phyloP scores from a whole-genome alignment of 768 basidiomycete genomes.

The Termitomyces titanicus region DNA sequence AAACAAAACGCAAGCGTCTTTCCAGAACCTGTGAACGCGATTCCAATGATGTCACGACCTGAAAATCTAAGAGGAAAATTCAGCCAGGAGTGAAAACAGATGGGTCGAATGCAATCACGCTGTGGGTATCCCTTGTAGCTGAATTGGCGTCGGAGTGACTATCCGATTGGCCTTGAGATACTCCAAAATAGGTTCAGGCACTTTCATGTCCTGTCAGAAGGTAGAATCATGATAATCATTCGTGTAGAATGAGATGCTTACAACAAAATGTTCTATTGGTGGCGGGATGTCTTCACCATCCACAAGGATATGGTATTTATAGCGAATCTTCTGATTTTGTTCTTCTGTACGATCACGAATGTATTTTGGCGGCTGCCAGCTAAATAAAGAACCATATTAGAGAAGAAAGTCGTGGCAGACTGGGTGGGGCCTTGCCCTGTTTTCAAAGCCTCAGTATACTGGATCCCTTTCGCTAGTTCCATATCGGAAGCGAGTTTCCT shows the following conservation, averaged over 20 bases:
- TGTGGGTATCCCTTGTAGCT: slow-evolving; percentile 93
- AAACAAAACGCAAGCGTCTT: slow-evolving; percentile 98
- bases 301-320: slow-evolving; percentile 92
- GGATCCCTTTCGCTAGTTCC: slow-evolving; percentile 90
- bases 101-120: slow-evolving; percentile 49
- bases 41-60: slow-evolving; percentile 97
- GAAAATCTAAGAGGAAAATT: slow-evolving; percentile 58
- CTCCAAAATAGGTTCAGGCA: slow-evolving; percentile 82
- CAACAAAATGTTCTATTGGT: slow-evolving; percentile 85
- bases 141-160: slow-evolving; percentile 87
- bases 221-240: slow-evolving; percentile 5
- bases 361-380: slow-evolving; percentile 87
- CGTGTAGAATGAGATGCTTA: slow-evolving; percentile 24
- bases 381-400: slow-evolving; percentile 23
- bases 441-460: slow-evolving; percentile 82
- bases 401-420: neutral
- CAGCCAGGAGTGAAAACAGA: slow-evolving; percentile 5
- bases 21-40: slow-evolving; percentile 98
- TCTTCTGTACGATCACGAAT: slow-evolving; percentile 69
- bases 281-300: slow-evolving; percentile 93
- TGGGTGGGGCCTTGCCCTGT: slow-evolving; percentile 54
- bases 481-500: slow-evolving; percentile 89
- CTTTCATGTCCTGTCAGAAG: slow-evolving; percentile 86
- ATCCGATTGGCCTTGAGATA: slow-evolving; percentile 87
- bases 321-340: slow-evolving; percentile 71